Conservation (phyloP, 441 rosid genomes). For the Gossypium aridum region DNA sequence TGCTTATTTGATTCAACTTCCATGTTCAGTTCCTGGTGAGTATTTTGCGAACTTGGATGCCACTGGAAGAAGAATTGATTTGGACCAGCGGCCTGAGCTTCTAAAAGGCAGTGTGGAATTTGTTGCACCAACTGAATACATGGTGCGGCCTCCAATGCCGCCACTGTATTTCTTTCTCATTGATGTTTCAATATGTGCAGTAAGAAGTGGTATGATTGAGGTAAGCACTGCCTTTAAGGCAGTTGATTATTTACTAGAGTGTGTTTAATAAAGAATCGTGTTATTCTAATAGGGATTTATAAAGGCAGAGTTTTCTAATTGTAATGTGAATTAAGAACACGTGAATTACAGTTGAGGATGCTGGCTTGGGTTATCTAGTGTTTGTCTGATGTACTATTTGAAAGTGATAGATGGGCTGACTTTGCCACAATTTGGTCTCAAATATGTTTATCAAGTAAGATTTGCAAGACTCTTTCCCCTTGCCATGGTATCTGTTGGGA, state of each 20-base stretch:
- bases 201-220: conserved; percentile 96
- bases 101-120: conserved; percentile 90
- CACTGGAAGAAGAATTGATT: conserved; percentile 82
- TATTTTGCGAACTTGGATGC: conserved; percentile 95
- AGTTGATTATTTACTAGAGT: conserved; percentile 10
- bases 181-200: conserved; percentile 87
- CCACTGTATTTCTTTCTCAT: conserved; percentile 93
- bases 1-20: conserved; percentile 12
- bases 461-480: neutral
- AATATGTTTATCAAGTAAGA: neutral
- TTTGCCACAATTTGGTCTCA: conserved; percentile 1
- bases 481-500: neutral
- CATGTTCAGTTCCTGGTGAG: conserved; percentile 80
- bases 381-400: neutral
- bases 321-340: neutral
- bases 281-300: neutral
- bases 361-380: neutral
- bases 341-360: neutral
- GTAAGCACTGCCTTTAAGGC: conserved; percentile 41
- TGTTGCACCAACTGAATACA: conserved; percentile 98
- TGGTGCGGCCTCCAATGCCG: conserved; percentile 99
- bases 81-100: conserved; percentile 98
- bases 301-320: neutral
- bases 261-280: neutral
- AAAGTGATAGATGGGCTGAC: neutral